Percentiles rank a stretch among this genome's conserved stretches.
These are phyloP conservation scores for Dothistroma pini DNA, from an alignment of 2,329 filamentous ascomycete genomes.

Conservation along the genomic window DNA sequence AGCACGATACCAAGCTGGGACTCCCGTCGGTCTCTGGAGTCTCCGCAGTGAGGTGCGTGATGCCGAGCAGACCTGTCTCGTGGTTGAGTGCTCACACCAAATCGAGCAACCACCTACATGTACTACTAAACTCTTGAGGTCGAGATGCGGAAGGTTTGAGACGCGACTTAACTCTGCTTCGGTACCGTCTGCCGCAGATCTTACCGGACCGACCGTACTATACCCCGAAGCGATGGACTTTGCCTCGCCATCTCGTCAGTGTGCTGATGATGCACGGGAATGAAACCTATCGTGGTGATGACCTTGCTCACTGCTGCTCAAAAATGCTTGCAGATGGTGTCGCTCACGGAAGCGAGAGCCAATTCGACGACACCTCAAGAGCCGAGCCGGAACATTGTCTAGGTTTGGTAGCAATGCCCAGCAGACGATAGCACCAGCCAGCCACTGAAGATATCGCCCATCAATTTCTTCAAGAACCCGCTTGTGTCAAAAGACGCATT, in stretches of 20 bases:
- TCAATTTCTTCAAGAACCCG: too few species aligned
- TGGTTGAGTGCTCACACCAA: background rate
- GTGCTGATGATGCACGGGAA: too few species aligned
- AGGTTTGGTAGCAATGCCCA: too few species aligned
- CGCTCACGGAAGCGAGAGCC: too few species aligned
- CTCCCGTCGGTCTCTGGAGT: background rate
- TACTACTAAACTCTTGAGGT: background rate
- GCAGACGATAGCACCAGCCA: too few species aligned
- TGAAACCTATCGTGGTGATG: too few species aligned
- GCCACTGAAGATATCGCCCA: too few species aligned
- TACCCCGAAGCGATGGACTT: background rate
- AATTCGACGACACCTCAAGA: too few species aligned
- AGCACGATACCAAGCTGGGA: background rate
- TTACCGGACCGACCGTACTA: background rate
- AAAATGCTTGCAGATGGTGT: too few species aligned
- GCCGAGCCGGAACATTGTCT: too few species aligned
- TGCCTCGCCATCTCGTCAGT: background rate
- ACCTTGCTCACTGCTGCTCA: too few species aligned
- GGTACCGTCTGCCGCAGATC: background rate
- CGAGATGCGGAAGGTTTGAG: background rate
- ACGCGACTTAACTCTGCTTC: background rate
- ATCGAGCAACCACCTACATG: background rate
- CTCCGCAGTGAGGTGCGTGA: background rate
- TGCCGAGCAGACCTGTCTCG: background rate
- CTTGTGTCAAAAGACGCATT: background rate